Base-by-base conservation (phyloP, 2,329 filamentous ascomycete genomes). In the Thielaviopsis cerberus region DNA sequence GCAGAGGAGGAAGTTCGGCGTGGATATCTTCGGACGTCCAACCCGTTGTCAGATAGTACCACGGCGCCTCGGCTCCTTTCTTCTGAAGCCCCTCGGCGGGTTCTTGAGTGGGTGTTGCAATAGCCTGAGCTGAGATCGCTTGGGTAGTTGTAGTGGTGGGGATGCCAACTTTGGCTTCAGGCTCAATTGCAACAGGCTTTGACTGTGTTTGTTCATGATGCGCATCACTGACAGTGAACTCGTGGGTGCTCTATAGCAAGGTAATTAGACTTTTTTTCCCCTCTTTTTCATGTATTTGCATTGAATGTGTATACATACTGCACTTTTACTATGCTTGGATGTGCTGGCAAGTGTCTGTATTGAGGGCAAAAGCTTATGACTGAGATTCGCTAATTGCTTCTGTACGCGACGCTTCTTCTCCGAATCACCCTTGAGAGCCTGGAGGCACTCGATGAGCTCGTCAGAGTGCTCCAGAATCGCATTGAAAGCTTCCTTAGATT, bases 1-100 rank as follows among this genome's bases (percentile, higher is more conserved):
- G 86, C 1, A 88, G 70, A 1, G 77, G 73, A 2, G 83, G 83
- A 1, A 79, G 66, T 1, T 68, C 61, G 17, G 65, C 62, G 3
- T 74, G 68, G 45, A 82, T 75, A 37, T 76, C 74, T 58, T 73
- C 68, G 30, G 67, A 70, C n/a, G 67, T 74, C 76, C 75, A 84
- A 59, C 72, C 73, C 57, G 70, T 74, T 51, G 74, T 60, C 25
- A 66, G 37, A 63, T 61, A 37, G 63, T 63, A 48, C 45, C 57
- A 60, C 6, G 64, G 64, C 37, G 54, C 57, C 24, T 63, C 57
- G 20, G 51, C 50, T 20, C 58, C 59, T 26, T 61, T 61, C 22
- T 51, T 54, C 2, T 37, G 56, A 4, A 30, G 30, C 26, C 24
- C 22, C 11, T 56, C 48, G 10, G 37, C 26, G 11, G 58, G 37